Evolutionary conservation across 805 yeast species (phyloP).

Genomic region (Tetrapisispora taiwanensis): DNA sequence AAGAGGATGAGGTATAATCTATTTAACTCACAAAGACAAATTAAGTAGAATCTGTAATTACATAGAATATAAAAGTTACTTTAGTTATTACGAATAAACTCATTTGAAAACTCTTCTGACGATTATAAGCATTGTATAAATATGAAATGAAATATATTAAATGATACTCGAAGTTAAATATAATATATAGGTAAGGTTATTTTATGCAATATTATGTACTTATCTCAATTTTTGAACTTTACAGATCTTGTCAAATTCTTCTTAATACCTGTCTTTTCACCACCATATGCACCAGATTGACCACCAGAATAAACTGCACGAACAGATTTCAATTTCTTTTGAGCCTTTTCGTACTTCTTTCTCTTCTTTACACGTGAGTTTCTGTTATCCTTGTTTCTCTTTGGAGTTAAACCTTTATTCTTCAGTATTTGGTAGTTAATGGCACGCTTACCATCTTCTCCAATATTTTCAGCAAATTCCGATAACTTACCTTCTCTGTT

Average conservation of each 20-base stretch:
- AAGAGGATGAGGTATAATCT: background rate
- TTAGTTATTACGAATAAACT: too few species aligned
- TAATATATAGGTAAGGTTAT: background rate
- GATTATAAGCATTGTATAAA: too few species aligned
- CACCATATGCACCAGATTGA: conserved; percentile 72
- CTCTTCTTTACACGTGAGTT: conserved; percentile 98
- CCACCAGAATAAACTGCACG: conserved; percentile 74
- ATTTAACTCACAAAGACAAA: too few species aligned
- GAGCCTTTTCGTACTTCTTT: conserved; percentile 88
- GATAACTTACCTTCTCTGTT: conserved; percentile 77
- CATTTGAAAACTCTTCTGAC: too few species aligned
- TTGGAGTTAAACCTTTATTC: conserved; percentile 92
- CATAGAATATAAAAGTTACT: too few species aligned
- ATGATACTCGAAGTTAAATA: background rate
- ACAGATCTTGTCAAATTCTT: conserved; percentile 85
- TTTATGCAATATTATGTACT: background rate
- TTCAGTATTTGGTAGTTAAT: conserved; percentile 88
- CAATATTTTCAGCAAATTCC: conserved; percentile 54
- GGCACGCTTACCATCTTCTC: conserved; percentile 85
- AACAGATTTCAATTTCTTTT: conserved; percentile 83
- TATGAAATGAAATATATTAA: background rate
- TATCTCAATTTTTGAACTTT: conserved; percentile 38
- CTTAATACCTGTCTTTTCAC: conserved; percentile 96
- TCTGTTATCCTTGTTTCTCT: conserved; percentile 85
- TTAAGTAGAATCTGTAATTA: too few species aligned